These are phyloP conservation scores for Mycosarcoma maydis DNA, from an alignment of 1,284 basidiomycete species.

Conservation along the genomic window DNA sequence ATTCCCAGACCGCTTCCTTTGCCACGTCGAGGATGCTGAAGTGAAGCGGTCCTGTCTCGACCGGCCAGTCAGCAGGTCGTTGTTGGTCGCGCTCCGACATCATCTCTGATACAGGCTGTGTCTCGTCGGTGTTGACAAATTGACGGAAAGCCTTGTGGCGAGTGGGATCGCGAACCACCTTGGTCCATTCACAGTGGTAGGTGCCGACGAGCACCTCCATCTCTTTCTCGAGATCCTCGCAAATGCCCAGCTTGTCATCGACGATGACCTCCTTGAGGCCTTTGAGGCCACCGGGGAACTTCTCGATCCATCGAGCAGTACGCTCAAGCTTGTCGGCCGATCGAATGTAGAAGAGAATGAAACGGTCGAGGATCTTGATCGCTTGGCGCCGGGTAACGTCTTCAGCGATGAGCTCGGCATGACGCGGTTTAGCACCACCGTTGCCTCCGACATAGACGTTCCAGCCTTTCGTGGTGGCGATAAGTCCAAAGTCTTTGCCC, in stretches of 20 bases:
- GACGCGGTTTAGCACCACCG: conserved; percentile 76
- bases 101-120: conserved; percentile 71
- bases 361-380: conserved; percentile 76
- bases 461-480: conserved; percentile 75
- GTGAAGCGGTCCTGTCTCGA: conserved; percentile 71
- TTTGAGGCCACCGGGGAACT: conserved; percentile 77
- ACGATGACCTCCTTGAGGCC: conserved; percentile 75
- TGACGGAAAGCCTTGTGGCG: conserved; percentile 75
- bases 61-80: conserved; percentile 78
- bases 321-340: conserved; percentile 73
- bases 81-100: conserved; percentile 75
- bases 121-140: conserved; percentile 76
- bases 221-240: conserved; percentile 76
- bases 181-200: conserved; percentile 79
- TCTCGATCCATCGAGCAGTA: conserved; percentile 81
- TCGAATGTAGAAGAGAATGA: conserved; percentile 76
- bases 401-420: conserved; percentile 71
- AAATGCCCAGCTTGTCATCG: conserved; percentile 81
- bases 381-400: conserved; percentile 66
- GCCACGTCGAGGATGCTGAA: conserved; percentile 69
- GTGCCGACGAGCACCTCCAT: conserved; percentile 76
- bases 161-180: conserved; percentile 73
- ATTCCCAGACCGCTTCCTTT: conserved; percentile 73
- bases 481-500: conserved; percentile 79
- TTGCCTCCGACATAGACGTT: conserved; percentile 79